These are phyloP conservation scores for Tulasnella sp. DNA, from an alignment of 768 basidiomycete genomes.

Conservation along the genomic window DNA sequence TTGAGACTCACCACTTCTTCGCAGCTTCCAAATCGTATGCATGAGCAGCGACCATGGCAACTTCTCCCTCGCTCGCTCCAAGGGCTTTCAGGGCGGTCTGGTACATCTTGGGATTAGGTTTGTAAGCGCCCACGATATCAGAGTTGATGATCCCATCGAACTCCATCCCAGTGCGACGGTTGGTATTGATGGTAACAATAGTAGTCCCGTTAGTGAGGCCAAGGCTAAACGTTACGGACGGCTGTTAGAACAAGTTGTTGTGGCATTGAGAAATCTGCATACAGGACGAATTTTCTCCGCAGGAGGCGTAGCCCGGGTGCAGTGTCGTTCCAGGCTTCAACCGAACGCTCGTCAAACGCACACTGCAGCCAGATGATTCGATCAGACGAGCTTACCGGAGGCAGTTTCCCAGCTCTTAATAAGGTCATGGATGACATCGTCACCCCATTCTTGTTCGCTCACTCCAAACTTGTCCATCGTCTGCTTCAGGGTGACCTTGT, in stretches of 20 bases:
- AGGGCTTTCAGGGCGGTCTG: conserved; percentile 31
- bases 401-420: conserved; percentile 31
- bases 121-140: conserved; percentile 34
- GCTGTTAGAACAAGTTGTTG: neutral
- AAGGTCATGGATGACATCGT: conserved; percentile 31
- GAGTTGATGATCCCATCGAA: conserved; percentile 34
- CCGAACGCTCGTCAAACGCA: no score
- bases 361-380: neutral
- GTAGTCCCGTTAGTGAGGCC: conserved; percentile 35
- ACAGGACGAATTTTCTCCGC: conserved; percentile 28
- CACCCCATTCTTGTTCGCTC: conserved; percentile 31
- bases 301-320: conserved; percentile 31
- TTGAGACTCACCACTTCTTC: conserved; percentile 27
- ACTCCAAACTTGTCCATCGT: conserved; percentile 26
- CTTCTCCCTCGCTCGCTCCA: conserved; percentile 3
- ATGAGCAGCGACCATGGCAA: conserved; percentile 36
- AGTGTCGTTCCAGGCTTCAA: conserved; percentile 34
- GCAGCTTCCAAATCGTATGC: conserved; percentile 36
- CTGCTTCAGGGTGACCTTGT: conserved; percentile 11
- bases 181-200: conserved; percentile 17
- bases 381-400: conserved; percentile 3
- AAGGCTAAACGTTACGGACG: neutral
- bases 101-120: conserved; percentile 35
- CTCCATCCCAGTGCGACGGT: conserved; percentile 26
- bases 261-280: neutral